A percentile compares a stretch with the other conserved stretches of the same genome.
Evolutionary conservation across 306 rosid genomes (phyloP).

Genomic region (Pyrus betulifolia): DNA sequence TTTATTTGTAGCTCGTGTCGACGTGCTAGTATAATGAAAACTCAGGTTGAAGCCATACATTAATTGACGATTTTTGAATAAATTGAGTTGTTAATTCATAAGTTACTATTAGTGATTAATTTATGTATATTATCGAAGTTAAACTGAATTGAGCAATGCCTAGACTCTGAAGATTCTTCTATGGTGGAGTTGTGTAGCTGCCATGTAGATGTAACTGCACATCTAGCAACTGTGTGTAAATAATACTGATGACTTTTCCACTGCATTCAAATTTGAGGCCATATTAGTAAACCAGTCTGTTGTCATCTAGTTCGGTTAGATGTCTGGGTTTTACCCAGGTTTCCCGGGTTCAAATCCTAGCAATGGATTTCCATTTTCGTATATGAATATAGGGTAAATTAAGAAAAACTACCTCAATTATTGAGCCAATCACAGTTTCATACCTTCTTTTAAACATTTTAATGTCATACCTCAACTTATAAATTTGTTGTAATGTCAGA

Average conservation of each 20-base stretch:
- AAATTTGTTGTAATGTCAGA: too few species aligned
- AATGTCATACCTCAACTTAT: too few species aligned
- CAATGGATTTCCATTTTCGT: slow-evolving; percentile 21
- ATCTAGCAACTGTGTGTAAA: neutral
- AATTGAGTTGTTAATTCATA: neutral
- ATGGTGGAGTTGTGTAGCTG: neutral
- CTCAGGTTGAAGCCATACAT: neutral
- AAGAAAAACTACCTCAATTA: too few species aligned
- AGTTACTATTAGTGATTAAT: neutral
- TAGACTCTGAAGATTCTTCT: neutral
- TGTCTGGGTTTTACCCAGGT: slow-evolving; percentile 55
- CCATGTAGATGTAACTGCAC: neutral
- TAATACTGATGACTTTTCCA: neutral
- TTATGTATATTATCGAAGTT: neutral
- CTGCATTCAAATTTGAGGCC: too few species aligned
- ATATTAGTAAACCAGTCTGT: neutral
- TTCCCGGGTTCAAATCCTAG: slow-evolving; percentile 67
- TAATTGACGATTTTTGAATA: neutral
- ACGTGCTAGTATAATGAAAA: neutral
- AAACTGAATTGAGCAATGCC: neutral
- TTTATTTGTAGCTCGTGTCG: neutral
- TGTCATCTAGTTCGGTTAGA: slow-evolving; percentile 60
- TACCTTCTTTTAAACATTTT: too few species aligned
- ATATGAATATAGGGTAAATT: neutral
- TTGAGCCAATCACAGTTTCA: too few species aligned